Conservation (phyloP, 805 yeast genomes). For the Candida lessepsii region DNA sequence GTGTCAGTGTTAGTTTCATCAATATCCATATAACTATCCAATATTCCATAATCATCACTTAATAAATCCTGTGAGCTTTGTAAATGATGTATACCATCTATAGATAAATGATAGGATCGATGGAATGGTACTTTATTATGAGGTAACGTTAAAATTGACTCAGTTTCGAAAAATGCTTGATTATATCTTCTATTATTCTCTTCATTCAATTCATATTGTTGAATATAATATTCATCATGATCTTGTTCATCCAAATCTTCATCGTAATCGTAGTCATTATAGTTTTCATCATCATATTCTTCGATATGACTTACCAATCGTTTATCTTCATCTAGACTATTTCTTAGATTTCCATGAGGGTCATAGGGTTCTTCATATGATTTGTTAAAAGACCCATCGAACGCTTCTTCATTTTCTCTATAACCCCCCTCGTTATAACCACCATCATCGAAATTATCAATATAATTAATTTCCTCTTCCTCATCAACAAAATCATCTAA, state of each 20-base stretch:
- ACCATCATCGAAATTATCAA: conserved; percentile 11
- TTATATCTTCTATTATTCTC: conserved; percentile 8
- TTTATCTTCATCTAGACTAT: conserved; percentile 1
- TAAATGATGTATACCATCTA: conserved; percentile 16
- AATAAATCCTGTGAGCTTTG: conserved; percentile 11
- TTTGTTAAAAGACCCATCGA: too few species aligned
- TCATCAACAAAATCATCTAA: conserved; percentile 26
- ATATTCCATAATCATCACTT: conserved; percentile 30
- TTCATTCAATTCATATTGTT: conserved; percentile 10
- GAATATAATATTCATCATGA: conserved; percentile 10
- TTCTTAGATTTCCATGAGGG: not conserved
- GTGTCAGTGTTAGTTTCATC: conserved; percentile 3
- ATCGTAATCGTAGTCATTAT: conserved; percentile 11
- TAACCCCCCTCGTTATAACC: not conserved
- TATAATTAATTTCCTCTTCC: conserved; percentile 22
- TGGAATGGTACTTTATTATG: conserved; percentile 18
- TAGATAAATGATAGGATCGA: conserved; percentile 28
- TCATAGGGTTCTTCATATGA: not conserved
- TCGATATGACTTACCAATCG: conserved; percentile 8
- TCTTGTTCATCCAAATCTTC: conserved; percentile 7
- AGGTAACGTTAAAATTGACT: conserved; percentile 9
- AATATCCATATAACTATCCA: conserved; percentile 28
- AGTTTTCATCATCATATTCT: conserved; percentile 4
- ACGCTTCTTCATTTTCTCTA: too few species aligned
- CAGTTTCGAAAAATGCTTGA: conserved; percentile 10